Evolutionary conservation across 139 green algal genomes (phyloP).

Genomic region (Tetraselmis striata): DNA sequence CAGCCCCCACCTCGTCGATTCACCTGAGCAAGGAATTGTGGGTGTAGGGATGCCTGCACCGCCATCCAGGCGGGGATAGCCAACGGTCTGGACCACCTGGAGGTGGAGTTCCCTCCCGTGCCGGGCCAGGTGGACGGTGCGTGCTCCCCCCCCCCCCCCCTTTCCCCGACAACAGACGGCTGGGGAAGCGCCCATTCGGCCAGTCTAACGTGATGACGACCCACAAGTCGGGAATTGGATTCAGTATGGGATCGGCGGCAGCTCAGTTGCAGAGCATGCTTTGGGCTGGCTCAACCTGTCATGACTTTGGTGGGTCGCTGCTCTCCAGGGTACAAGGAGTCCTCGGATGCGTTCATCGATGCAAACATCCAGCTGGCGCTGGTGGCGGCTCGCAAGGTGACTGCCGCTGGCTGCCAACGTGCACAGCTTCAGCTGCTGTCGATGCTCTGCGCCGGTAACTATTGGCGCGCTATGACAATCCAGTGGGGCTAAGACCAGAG

Average conservation of each 20-base stretch:
- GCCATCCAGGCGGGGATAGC: slow-evolving; percentile 51
- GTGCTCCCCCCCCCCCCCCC: neutral
- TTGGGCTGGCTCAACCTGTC: neutral
- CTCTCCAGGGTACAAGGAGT: slow-evolving; percentile 70
- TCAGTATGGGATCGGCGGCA: too few species aligned
- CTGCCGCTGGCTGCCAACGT: neutral
- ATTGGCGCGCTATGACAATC: too few species aligned
- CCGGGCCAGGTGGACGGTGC: slow-evolving; percentile 16
- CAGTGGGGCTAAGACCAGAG: too few species aligned
- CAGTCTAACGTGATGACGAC: neutral
- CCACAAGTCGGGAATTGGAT: too few species aligned
- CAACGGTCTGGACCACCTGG: slow-evolving; percentile 58
- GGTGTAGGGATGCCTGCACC: slow-evolving; percentile 49
- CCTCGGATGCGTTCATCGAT: slow-evolving; percentile 85
- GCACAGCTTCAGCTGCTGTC: too few species aligned
- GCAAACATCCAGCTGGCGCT: slow-evolving; percentile 81
- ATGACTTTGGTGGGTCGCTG: slow-evolving; percentile 49
- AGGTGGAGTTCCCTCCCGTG: slow-evolving; percentile 86
- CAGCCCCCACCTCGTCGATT: too few species aligned
- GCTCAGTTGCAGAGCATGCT: too few species aligned
- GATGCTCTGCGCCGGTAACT: too few species aligned
- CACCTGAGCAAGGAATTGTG: too few species aligned
- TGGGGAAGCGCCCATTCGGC: neutral
- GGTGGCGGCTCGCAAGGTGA: slow-evolving; percentile 47
- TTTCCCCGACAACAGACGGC: neutral